Conservation (phyloP, 305 asterid species). For the Rubia peregrina region DNA sequence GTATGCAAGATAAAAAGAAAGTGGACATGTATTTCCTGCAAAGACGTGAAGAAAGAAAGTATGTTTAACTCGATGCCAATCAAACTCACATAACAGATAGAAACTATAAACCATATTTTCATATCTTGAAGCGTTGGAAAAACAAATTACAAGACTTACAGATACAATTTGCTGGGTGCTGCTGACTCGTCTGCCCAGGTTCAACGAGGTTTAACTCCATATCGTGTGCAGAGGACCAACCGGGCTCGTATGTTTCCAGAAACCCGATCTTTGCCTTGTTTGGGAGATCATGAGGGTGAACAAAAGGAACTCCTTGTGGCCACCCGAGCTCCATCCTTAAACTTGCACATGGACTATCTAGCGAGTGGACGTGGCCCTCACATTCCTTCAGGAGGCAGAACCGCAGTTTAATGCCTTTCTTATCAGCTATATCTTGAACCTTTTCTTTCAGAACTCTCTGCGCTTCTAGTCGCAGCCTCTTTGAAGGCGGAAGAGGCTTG, state of each 20-base stretch:
- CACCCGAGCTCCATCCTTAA: conserved; percentile 93
- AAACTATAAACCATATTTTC: not conserved
- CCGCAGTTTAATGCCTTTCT: conserved; percentile 91
- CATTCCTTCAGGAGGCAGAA: conserved; percentile 95
- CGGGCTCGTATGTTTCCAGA: conserved; percentile 95
- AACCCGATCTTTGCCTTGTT: conserved; percentile 98
- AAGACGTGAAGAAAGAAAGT: conserved; percentile 7
- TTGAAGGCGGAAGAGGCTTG: conserved; percentile 95
- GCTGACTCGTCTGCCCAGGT: conserved; percentile 30
- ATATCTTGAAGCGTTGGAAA: conserved; percentile 5
- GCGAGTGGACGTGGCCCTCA: conserved; percentile 75
- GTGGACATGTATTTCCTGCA: conserved; percentile 21
- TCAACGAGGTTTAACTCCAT: conserved; percentile 53
- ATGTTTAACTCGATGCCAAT: not conserved
- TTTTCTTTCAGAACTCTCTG: conserved; percentile 96
- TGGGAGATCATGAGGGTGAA: conserved; percentile 98
- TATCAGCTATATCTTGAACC: conserved; percentile 97
- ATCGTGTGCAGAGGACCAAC: conserved; percentile 89
- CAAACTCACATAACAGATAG: not conserved
- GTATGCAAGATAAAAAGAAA: not conserved
- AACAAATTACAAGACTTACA: conserved; percentile 25
- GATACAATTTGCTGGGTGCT: conserved; percentile 31
- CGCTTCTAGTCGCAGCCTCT: conserved; percentile 93
- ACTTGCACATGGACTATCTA: conserved; percentile 82
- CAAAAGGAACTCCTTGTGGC: conserved; percentile 97